Conservation (phyloP, 176 grass and related monocot species). For the Oryza meridionalis region DNA sequence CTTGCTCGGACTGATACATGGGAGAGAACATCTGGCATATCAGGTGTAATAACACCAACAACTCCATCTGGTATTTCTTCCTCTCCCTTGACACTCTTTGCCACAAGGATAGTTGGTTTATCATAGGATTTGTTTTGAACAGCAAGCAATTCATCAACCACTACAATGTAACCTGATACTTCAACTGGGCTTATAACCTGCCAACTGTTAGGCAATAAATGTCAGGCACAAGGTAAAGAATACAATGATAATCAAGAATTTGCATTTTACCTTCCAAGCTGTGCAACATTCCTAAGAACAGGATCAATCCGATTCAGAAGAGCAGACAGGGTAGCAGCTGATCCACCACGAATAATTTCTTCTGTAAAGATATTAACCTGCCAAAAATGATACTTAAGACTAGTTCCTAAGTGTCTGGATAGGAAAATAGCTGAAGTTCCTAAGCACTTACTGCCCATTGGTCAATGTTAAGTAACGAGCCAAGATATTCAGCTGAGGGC, state of each 20-base stretch:
- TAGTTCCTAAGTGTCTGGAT: constrained; percentile 33
- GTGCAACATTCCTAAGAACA: constrained; percentile 79
- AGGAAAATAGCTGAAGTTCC: constrained; percentile 40
- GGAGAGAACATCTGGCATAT: constrained; percentile 99
- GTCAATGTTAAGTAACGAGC: constrained; percentile 81
- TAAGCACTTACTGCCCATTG: constrained; percentile 72
- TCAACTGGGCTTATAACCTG: constrained; percentile 97
- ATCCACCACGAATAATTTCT: constrained; percentile 98
- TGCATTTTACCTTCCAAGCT: constrained; percentile 81
- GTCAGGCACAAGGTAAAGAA: constrained; percentile 41
- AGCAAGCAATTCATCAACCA: constrained; percentile 76
- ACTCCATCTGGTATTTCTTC: constrained; percentile 96
- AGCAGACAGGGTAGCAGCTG: constrained; percentile 88
- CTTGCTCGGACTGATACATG: constrained; percentile 98
- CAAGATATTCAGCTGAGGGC: constrained; percentile 94
- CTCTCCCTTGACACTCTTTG: constrained; percentile 95
- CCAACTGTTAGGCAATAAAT: constrained; percentile 67
- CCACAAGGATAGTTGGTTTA: constrained; percentile 83
- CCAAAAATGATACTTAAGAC: constrained; percentile 18
- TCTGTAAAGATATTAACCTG: constrained; percentile 93
- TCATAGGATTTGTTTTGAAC: constrained; percentile 88
- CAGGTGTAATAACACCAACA: constrained; percentile 89
- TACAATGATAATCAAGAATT: constrained; percentile 16
- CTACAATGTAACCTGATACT: constrained; percentile 82
- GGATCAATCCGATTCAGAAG: constrained; percentile 98